Percentiles rank a stretch among this genome's conserved stretches.
phyloP scores from a whole-genome alignment of 2,329 filamentous ascomycete genomes.

The Botryotinia convoluta region DNA sequence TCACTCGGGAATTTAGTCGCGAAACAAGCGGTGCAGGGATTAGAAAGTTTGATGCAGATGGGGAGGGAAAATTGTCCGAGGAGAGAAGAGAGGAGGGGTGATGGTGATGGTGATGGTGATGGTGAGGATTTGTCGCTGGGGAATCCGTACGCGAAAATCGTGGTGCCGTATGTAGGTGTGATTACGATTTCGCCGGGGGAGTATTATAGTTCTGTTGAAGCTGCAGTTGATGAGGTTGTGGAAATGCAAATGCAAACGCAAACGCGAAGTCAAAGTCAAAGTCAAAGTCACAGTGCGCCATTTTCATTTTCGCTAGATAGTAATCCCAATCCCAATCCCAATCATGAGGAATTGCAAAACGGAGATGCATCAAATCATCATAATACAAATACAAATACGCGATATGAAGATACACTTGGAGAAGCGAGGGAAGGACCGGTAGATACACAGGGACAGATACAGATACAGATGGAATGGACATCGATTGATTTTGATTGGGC shows the following conservation, averaged over 20 bases:
- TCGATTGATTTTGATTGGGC: neutral
- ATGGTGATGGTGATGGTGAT: no score
- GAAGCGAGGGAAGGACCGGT: neutral
- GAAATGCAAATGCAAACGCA: neutral
- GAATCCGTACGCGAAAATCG: neutral
- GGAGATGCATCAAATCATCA: no score
- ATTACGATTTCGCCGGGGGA: neutral
- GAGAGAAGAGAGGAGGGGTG: accelerated
- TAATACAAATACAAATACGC: no score
- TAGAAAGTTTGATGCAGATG: no score
- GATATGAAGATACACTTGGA: neutral
- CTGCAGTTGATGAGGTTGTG: neutral
- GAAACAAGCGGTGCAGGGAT: neutral
- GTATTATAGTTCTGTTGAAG: neutral
- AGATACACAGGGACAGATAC: neutral
- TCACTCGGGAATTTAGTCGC: neutral
- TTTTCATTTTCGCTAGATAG: neutral
- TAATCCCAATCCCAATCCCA: neutral
- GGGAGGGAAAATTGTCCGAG: neutral
- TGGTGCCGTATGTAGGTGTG: neutral
- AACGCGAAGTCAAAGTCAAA: no score
- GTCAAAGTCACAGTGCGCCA: no score
- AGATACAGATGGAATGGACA: neutral
- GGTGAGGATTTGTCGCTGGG: no score
- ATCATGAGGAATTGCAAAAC: neutral